A percentile compares a stretch with the other conserved stretches of the same genome.
Evolutionary conservation across 1,139 yeast genomes (phyloP).

Genomic region (Candida glucosophila): DNA sequence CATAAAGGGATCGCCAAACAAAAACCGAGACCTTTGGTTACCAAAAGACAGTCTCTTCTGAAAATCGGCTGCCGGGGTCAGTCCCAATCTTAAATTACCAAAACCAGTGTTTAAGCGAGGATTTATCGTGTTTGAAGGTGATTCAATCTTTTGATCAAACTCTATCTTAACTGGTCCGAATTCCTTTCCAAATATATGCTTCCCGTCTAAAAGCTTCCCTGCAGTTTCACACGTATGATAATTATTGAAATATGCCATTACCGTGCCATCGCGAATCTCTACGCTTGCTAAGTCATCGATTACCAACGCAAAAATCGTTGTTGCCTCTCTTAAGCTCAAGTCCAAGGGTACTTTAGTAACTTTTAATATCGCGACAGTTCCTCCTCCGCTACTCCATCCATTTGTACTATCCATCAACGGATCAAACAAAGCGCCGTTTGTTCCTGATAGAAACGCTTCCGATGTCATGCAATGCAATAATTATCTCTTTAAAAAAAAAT

Average conservation of each 20-base stretch:
- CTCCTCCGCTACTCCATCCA: constrained; percentile 1
- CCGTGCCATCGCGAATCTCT: constrained; percentile 45
- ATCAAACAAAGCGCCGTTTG: constrained; percentile 1
- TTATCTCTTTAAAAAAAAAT: too few species aligned
- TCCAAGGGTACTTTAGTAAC: constrained; percentile 65
- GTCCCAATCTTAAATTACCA: constrained; percentile 14
- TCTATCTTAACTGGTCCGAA: constrained; percentile 49
- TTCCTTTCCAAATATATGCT: constrained; percentile 53
- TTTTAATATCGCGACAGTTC: constrained; percentile 16
- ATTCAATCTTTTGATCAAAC: constrained; percentile 16
- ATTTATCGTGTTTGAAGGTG: constrained; percentile 9
- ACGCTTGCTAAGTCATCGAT: constrained; percentile 54
- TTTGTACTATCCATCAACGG: not conserved
- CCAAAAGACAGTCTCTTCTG: constrained; percentile 45
- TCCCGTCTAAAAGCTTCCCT: constrained; percentile 60
- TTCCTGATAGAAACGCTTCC: constrained; percentile 3
- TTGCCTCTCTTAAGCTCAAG: constrained; percentile 66
- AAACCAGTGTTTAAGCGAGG: constrained; percentile 9
- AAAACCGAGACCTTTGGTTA: constrained; percentile 59
- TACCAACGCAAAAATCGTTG: constrained; percentile 71
- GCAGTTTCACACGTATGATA: constrained; percentile 62
- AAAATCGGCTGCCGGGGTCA: constrained; percentile 9
- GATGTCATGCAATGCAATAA: constrained; percentile 4
- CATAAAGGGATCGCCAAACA: constrained; percentile 58
- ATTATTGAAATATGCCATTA: constrained; percentile 60